Conservation (phyloP, 345 rosid genomes). For the Sonneratia caseolaris region DNA sequence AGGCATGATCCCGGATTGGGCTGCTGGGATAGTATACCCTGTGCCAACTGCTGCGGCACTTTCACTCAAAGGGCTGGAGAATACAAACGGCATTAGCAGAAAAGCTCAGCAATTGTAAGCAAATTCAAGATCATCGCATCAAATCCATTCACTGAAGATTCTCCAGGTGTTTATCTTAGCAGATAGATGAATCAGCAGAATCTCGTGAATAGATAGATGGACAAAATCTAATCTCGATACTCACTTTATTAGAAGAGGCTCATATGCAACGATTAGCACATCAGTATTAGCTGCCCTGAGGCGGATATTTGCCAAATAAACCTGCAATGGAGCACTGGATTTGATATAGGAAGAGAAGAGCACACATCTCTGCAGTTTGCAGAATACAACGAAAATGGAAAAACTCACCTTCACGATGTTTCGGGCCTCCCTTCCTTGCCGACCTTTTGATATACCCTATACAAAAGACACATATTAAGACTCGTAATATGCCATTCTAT, state of each 20-base stretch:
- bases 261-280: conserved; percentile 59
- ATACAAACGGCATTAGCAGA: conserved; percentile 6
- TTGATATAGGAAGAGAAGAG: not conserved
- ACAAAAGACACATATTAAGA: not conserved
- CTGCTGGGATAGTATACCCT: conserved; percentile 54
- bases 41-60: conserved; percentile 61
- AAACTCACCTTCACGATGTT: conserved; percentile 50
- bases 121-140: not conserved
- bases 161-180: not conserved
- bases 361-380: not conserved
- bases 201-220: not conserved
- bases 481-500: not conserved
- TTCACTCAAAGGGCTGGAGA: conserved; percentile 67
- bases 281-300: conserved; percentile 73
- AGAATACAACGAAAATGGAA: not conserved
- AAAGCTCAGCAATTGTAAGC: not conserved
- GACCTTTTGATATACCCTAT: conserved; percentile 72
- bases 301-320: conserved; percentile 69
- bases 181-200: not conserved
- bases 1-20: conserved; percentile 46
- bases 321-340: conserved; percentile 25
- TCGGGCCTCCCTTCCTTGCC: conserved; percentile 90
- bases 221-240: conserved; percentile 9
- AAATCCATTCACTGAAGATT: not conserved
- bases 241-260: conserved; percentile 64